Evolutionary conservation across 192 early-diverging fungal species (phyloP).

Genomic region (Coemansia sp.): DNA sequence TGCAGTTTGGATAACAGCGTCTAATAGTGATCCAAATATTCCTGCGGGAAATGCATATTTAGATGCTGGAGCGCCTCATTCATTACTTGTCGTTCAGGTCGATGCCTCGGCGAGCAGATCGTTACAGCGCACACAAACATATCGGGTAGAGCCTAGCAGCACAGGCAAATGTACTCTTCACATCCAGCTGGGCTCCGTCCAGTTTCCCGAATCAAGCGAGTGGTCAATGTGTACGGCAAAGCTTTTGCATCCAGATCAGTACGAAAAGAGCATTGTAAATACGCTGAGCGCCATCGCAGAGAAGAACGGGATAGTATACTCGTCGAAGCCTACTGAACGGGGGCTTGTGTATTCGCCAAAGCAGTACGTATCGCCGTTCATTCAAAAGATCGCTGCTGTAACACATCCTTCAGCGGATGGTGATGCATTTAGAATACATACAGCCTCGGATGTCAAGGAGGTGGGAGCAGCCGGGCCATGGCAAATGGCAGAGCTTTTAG

Average conservation of each 20-base stretch:
- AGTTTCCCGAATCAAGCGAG: slow-evolving; percentile 12
- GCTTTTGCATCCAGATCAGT: slow-evolving; percentile 11
- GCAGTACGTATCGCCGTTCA: slow-evolving; percentile 18
- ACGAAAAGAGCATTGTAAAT: slow-evolving; percentile 6
- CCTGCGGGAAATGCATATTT: slow-evolving; percentile 13
- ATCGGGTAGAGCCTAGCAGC: slow-evolving; percentile 6
- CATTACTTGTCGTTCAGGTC: slow-evolving; percentile 33
- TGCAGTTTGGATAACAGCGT: slow-evolving; percentile 19
- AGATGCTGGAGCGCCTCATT: slow-evolving; percentile 29
- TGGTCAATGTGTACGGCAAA: slow-evolving; percentile 20
- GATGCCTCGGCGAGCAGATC: slow-evolving; percentile 6
- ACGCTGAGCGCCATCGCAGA: slow-evolving; percentile 11
- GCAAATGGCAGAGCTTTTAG: slow-evolving; percentile 32
- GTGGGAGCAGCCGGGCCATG: neutral
- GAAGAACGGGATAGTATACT: slow-evolving; percentile 13
- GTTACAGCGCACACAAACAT: slow-evolving; percentile 22
- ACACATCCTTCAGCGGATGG: neutral
- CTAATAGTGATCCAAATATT: neutral
- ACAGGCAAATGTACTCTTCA: slow-evolving; percentile 11
- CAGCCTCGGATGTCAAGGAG: neutral
- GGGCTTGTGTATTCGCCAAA: neutral
- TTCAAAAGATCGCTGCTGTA: slow-evolving; percentile 23
- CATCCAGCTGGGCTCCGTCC: slow-evolving; percentile 24
- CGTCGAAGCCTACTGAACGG: neutral
- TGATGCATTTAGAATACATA: neutral